Evolutionary conservation across 1,139 yeast species (phyloP).

Genomic region (Protomyces lactucae-debilis): DNA sequence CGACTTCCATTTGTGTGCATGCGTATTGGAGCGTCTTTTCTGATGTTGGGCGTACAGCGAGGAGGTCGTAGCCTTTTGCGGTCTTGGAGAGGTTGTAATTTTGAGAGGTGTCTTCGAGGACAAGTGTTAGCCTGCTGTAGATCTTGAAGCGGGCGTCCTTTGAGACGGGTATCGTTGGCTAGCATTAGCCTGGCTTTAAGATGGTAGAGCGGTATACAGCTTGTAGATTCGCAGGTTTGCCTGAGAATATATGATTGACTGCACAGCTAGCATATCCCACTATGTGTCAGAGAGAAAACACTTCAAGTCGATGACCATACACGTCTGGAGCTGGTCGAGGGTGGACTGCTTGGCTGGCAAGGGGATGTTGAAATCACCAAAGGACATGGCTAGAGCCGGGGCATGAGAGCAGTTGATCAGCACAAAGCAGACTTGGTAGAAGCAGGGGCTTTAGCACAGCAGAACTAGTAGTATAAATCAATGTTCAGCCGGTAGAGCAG

Average conservation of each 20-base stretch:
- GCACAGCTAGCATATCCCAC: slow-evolving; percentile 15
- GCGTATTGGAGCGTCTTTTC: slow-evolving; percentile 77
- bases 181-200: not conserved
- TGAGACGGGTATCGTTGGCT: not conserved
- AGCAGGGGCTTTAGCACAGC: too few species aligned
- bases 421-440: not conserved
- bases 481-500: too few species aligned
- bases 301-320: not conserved
- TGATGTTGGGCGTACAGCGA: slow-evolving; percentile 73
- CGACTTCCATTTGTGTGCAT: slow-evolving; percentile 68
- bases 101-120: slow-evolving; percentile 16
- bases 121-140: slow-evolving; percentile 2
- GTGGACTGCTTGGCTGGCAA: not conserved
- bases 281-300: not conserved
- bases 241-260: slow-evolving; percentile 10
- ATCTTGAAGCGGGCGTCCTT: slow-evolving; percentile 1
- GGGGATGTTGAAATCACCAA: slow-evolving; percentile 13
- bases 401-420: not conserved
- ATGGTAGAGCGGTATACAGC: not conserved
- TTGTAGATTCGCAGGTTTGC: slow-evolving; percentile 7
- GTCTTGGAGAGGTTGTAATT: slow-evolving; percentile 17
- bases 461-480: too few species aligned
- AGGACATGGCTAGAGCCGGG: not conserved
- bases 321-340: not conserved
- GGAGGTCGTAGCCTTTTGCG: slow-evolving; percentile 55